Evolutionary conservation across 495 filamentous ascomycete species (phyloP), one percentile per base, ranked within the genome.

Genomic region (Hypomontagnella monticulosa): DNA sequence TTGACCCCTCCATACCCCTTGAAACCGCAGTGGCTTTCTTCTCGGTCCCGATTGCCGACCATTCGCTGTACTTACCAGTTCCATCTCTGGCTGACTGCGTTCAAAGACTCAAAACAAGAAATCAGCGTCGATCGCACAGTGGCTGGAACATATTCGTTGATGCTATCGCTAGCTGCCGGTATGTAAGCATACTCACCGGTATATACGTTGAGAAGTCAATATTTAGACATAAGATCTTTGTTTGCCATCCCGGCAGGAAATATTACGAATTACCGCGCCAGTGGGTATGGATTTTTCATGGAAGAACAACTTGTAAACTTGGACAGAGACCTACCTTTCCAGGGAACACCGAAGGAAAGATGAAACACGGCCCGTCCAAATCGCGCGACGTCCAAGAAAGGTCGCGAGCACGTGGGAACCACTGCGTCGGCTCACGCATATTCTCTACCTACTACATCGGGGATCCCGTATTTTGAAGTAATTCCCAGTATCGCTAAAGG

Each of bases 1-100:
- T 41, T 23, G 16, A 10, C 37, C 44, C 36, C 16, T 32, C 11
- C 19, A 37, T 37, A 5, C 63, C 41, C 57, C 43, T 42, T 67
- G 47, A 61, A 67, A 57, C 47, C 27, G 14, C 53, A 57, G 47
- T 53, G 41, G 52, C 36, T n/a, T 30, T 34, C 12, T 33, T 16
- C 10, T 67, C 58, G 53, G 53, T 58, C 64, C 64, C 53, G 63
- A 67, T 34, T 59, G 12, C 15, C 62, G 23, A 49, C 42, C 34
- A 27, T 59, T 18, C 19, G 9, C 34, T 37, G n/a, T 38, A 58
- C 11, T 30, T 43, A 38, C 41, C 8, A 44, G 34, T 16, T 11
- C 47, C 11, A 15, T 44, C 11, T 19, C 48, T 47, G 33, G 38
- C 41, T 38, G 33, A 38, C 20, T n/a, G 6, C 9, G 23, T 32